These are phyloP conservation scores for Fraxinus dipetala DNA, from an alignment of 305 asterid genomes.

Conservation along the genomic window DNA sequence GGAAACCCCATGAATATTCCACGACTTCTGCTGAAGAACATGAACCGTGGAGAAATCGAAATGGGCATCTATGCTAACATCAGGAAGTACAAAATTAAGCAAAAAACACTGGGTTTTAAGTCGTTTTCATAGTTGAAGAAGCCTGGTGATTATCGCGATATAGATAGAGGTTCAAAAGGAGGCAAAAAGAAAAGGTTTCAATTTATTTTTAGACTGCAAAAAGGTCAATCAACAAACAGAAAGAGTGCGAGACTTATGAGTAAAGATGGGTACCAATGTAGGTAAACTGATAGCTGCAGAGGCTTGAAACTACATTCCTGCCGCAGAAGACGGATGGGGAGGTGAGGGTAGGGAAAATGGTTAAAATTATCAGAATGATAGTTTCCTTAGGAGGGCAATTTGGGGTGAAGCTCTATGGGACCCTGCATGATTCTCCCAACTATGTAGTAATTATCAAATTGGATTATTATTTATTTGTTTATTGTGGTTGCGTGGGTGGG, in stretches of 20 bases:
- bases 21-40: conserved; percentile 6
- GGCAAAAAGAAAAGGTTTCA: conserved; percentile 16
- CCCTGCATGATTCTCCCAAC: background rate
- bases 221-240: background rate
- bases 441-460: background rate
- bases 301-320: conserved; percentile 22
- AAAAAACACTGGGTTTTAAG: conserved; percentile 1
- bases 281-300: conserved; percentile 17
- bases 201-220: background rate
- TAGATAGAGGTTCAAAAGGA: conserved; percentile 4
- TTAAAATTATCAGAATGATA: background rate
- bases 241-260: background rate
- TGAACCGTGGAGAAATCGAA: conserved; percentile 22
- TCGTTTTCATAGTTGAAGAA: conserved; percentile 16
- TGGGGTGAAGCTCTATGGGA: background rate
- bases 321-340: conserved; percentile 21
- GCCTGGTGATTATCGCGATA: conserved; percentile 20
- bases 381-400: background rate
- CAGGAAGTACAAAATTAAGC: conserved; percentile 4
- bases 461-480: background rate
- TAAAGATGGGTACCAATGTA: background rate
- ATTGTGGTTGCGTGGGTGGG: background rate
- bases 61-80: conserved; percentile 24
- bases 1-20: conserved; percentile 15
- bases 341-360: conserved; percentile 5